These are phyloP conservation scores for Ensete glaucum DNA, from an alignment of 176 grass and related monocot genomes.

Conservation along the genomic window DNA sequence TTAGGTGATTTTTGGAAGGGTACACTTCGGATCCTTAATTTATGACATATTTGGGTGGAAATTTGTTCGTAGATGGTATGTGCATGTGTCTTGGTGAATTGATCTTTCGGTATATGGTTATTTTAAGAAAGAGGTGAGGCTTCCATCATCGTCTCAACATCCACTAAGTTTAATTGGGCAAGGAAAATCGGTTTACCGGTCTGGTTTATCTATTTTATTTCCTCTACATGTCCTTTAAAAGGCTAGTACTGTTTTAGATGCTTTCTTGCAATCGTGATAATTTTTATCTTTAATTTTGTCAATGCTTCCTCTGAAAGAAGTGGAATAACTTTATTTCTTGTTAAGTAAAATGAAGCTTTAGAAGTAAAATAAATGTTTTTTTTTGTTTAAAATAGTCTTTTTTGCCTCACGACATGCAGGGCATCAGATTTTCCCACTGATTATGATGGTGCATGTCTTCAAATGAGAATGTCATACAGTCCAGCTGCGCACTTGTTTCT, in stretches of 20 bases:
- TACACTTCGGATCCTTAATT: background rate
- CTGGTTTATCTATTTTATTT: no score
- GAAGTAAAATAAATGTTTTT: background rate
- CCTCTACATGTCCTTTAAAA: no score
- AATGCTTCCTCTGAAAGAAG: background rate
- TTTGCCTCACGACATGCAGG: constrained; percentile 31
- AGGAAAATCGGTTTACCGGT: no score
- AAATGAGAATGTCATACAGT: constrained; percentile 90
- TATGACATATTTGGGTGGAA: background rate
- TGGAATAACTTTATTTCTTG: background rate
- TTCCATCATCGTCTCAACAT: background rate
- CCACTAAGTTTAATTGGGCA: background rate
- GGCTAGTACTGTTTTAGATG: no score
- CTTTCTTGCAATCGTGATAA: background rate
- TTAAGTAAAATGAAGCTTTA: background rate
- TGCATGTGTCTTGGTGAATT: background rate
- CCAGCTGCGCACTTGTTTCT: constrained; percentile 88
- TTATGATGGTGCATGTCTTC: constrained; percentile 78
- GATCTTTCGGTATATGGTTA: background rate
- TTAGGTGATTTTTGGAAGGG: background rate
- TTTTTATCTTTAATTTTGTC: background rate
- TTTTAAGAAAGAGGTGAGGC: background rate
- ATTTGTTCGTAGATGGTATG: no score
- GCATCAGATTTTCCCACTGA: constrained; percentile 78
- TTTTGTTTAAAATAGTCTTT: background rate